These are phyloP conservation scores for Mycena citricolor DNA, from an alignment of 1,284 basidiomycete genomes.

Conservation along the genomic window DNA sequence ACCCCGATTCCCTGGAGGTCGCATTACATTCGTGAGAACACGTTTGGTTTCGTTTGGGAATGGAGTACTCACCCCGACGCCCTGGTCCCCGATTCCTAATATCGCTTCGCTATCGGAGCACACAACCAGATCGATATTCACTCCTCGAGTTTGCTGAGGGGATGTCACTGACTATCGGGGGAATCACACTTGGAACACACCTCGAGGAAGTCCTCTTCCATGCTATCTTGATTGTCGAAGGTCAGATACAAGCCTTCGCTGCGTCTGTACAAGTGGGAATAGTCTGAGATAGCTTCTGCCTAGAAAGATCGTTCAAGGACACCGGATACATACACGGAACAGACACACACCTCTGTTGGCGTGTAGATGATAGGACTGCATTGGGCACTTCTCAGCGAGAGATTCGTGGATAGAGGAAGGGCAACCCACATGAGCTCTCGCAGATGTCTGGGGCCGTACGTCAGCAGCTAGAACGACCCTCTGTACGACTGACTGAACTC, in stretches of 20 bases:
- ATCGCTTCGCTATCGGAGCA: constrained; percentile 85
- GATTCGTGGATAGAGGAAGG: too few species aligned
- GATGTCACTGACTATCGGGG: background rate
- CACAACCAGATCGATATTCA: constrained; percentile 53
- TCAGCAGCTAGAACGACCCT: background rate
- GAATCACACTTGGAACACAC: constrained; percentile 40
- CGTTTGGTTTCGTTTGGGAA: background rate
- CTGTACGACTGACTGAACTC: background rate
- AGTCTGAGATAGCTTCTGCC: constrained; percentile 78
- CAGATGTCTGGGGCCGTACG: constrained; percentile 46
- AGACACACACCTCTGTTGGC: constrained; percentile 54
- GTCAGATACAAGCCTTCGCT: constrained; percentile 72
- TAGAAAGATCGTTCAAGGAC: constrained; percentile 28
- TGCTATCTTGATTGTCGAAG: constrained; percentile 62
- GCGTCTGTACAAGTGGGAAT: constrained; percentile 78
- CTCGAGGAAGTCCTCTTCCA: constrained; percentile 76
- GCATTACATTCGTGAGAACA: too few species aligned
- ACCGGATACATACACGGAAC: background rate
- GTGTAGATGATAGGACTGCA: constrained; percentile 67
- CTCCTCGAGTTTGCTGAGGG: constrained; percentile 16
- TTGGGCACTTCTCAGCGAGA: too few species aligned
- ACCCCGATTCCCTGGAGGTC: constrained; percentile 53
- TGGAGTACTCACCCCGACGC: constrained; percentile 48
- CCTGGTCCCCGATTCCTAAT: constrained; percentile 78
- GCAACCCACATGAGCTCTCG: constrained; percentile 70